Conservation (phyloP, 2,329 filamentous ascomycete genomes). For the Fusarium devonianum region DNA sequence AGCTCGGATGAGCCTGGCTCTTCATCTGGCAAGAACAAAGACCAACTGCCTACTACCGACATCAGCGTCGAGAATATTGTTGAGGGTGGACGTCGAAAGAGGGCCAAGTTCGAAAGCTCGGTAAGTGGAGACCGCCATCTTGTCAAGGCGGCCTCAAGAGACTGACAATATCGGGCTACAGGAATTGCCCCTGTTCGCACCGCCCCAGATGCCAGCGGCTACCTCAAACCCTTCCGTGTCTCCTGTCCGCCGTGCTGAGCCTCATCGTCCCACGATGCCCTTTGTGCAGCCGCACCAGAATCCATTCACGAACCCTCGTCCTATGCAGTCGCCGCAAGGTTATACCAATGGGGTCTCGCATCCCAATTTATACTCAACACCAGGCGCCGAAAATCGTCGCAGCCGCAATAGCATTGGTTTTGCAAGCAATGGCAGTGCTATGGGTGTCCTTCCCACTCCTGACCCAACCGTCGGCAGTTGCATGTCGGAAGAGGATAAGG, state of each 20-base stretch:
- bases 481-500: conserved; percentile 92
- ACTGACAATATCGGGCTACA: conserved; percentile 53
- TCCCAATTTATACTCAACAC: conserved; percentile 68
- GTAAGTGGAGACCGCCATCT: conserved; percentile 65
- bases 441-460: conserved; percentile 82
- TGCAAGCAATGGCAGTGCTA: conserved; percentile 51
- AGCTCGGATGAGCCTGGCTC: conserved; percentile 85
- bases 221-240: conserved; percentile 98
- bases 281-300: conserved; percentile 80
- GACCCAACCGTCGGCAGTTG: conserved; percentile 97
- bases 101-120: conserved; percentile 95
- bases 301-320: conserved; percentile 78
- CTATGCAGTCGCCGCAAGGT: conserved; percentile 84
- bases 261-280: conserved; percentile 75
- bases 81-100: conserved; percentile 92
- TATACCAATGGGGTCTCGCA: conserved; percentile 62
- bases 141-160: conserved; percentile 29
- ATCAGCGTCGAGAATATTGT: conserved; percentile 99
- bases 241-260: conserved; percentile 80
- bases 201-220: conserved; percentile 89
- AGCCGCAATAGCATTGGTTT: conserved; percentile 70
- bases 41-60: conserved; percentile 91
- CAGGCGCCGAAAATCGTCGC: conserved; percentile 67
- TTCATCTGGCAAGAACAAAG: conserved; percentile 75
- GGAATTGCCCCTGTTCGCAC: conserved; percentile 95